Conservation (phyloP, 345 rosid species). For the Eucalyptus viminalis region DNA sequence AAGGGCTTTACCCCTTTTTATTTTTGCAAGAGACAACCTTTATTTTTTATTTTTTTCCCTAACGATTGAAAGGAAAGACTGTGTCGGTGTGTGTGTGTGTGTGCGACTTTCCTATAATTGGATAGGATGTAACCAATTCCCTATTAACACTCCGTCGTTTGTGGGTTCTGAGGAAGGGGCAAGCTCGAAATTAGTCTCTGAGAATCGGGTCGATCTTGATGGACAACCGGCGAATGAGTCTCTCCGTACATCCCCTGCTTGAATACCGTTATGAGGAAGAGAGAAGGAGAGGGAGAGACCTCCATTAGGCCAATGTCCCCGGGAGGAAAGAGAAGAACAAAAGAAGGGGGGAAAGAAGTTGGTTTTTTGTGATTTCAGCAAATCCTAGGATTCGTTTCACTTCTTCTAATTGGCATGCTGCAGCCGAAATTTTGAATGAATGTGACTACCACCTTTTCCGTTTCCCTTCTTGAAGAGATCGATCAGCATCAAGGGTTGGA, state of each 20-base stretch:
- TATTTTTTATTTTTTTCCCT: not conserved
- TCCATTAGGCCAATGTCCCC: not conserved
- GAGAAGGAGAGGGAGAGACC: not conserved
- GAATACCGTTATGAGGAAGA: not conserved
- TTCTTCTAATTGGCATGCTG: not conserved
- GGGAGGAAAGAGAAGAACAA: not conserved
- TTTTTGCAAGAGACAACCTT: not conserved
- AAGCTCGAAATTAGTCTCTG: not conserved
- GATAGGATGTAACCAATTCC: not conserved
- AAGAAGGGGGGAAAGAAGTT: not conserved
- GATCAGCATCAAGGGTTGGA: not conserved
- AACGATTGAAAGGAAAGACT: not conserved
- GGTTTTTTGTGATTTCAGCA: not conserved
- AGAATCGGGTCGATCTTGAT: not conserved
- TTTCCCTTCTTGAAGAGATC: not conserved
- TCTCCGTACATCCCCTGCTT: not conserved
- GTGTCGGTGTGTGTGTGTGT: not conserved
- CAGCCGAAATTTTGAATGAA: not conserved
- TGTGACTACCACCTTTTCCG: not conserved
- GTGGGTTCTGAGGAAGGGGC: not conserved
- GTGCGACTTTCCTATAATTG: not conserved
- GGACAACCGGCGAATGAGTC: not conserved
- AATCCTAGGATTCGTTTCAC: not conserved
- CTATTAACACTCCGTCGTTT: not conserved
- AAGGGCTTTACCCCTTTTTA: not conserved